These are phyloP conservation scores for Solanum dulcamara DNA, from an alignment of 257 asterid species.

Conservation along the genomic window DNA sequence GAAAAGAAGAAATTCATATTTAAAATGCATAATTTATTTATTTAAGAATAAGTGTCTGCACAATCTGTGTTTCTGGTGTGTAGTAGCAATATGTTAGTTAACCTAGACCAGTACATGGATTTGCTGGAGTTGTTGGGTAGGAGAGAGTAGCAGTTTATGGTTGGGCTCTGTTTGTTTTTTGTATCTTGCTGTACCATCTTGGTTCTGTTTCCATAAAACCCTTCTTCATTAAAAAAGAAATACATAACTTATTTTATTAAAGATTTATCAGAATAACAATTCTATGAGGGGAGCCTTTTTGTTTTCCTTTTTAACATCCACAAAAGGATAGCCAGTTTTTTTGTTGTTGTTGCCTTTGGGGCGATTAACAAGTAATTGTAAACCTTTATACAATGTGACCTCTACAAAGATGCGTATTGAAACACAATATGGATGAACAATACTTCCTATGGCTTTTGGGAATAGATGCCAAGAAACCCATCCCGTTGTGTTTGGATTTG, in stretches of 20 bases:
- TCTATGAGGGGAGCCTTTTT: background rate
- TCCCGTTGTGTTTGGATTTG: background rate
- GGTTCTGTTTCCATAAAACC: background rate
- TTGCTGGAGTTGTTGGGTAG: background rate
- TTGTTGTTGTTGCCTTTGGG: background rate
- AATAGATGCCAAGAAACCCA: background rate
- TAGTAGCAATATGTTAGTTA: background rate
- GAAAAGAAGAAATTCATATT: background rate
- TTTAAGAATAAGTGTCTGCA: background rate
- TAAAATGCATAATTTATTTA: too few relatives aligned
- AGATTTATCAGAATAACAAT: background rate
- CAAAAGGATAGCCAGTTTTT: background rate
- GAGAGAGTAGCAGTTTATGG: background rate
- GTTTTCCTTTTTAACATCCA: background rate
- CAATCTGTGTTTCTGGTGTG: background rate
- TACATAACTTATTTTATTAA: background rate
- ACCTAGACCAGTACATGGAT: background rate
- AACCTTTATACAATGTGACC: background rate
- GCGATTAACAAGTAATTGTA: background rate
- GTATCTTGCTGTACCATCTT: background rate
- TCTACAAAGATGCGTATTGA: background rate
- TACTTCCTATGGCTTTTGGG: background rate
- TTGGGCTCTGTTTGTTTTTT: background rate
- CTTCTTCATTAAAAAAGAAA: background rate
- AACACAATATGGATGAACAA: background rate